A percentile compares a stretch with the other conserved stretches of the same genome.
Conservation (phyloP, 2,329 filamentous ascomycete species). For the Aspergillus jensenii region DNA sequence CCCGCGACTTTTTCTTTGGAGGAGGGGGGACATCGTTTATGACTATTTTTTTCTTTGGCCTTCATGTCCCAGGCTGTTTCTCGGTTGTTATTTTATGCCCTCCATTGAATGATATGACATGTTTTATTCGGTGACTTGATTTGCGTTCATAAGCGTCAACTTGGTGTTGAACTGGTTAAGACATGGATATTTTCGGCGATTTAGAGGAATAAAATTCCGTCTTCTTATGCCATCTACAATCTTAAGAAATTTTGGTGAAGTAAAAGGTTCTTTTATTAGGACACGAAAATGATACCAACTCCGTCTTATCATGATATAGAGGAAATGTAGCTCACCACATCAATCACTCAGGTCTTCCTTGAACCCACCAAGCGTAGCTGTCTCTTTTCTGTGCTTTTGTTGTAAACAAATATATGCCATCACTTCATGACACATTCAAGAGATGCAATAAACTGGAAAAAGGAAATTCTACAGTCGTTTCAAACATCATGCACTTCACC, state of each 20-base stretch:
- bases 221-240: conserved; percentile 2
- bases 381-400: conserved; percentile 24
- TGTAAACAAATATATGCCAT: conserved; percentile 20
- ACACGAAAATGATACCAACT: conserved; percentile 38
- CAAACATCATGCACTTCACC: conserved; percentile 30
- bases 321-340: conserved; percentile 37
- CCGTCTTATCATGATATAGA: conserved; percentile 41
- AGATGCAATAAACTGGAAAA: conserved; percentile 28
- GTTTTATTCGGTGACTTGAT: conserved; percentile 16
- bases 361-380: conserved; percentile 24
- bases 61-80: conserved; percentile 19
- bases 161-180: conserved; percentile 24
- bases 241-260: conserved; percentile 3
- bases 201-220: neutral
- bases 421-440: conserved; percentile 39
- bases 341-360: conserved; percentile 30
- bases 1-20: conserved; percentile 25
- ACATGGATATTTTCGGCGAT: conserved; percentile 9
- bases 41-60: conserved; percentile 12
- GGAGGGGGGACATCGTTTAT: conserved; percentile 10
- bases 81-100: conserved; percentile 10
- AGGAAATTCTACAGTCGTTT: conserved; percentile 12
- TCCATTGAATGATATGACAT: conserved; percentile 18
- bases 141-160: conserved; percentile 35
- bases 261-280: conserved; percentile 37